Evolutionary conservation across 2,329 filamentous ascomycete genomes (phyloP), one percentile per base, ranked within the genome.

Genomic region (Chaetothyriales sp.): DNA sequence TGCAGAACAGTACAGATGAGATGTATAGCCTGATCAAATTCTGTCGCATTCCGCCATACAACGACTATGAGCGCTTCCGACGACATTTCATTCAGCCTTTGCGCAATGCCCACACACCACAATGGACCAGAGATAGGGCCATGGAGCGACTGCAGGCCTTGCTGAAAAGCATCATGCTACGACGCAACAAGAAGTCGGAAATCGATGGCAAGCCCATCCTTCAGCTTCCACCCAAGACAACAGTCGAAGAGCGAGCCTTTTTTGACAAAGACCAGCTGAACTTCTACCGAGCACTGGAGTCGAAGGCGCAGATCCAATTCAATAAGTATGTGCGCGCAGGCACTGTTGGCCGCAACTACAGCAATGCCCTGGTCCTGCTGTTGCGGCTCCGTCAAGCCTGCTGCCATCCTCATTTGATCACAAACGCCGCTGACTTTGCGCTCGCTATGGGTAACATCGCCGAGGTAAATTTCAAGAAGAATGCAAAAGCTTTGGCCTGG

Each of bases 1-100:
- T 90, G 83, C 92, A 92, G 83, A 95, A 95, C 59, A 79, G 75
- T 10, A 79, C 90, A 2, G 72, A 77, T 20, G 89, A 95, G 60
- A 71, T 94, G 2, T 88, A 78, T 60, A 84, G 86, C 0, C 68
- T 94, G 18, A 72, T 95, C 44, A 76, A 78, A 2, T 95, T 94
- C 61, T 72, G 94, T 15, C 73, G 75, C 2, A 89, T 93, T 61
- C 75, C 75, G 53, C 87, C 86, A 1, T 94, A 92, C 64, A 78
- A 76, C 59, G 71, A 77, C 12, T 76, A 76, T 68, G 68, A 76
- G 0, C 68, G 70, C 19, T 94, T 93, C 64, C 74, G 74, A 43
- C 56, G 60, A 51, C 74, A 46, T 48, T 79, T 80, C 50, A 72
- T 73, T 46, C 69, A 66, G 22, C 74, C 75, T 1, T 62, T 81